Base-by-base conservation (phyloP, 2,329 filamentous ascomycete genomes). In the Bipolaris zeicola region DNA sequence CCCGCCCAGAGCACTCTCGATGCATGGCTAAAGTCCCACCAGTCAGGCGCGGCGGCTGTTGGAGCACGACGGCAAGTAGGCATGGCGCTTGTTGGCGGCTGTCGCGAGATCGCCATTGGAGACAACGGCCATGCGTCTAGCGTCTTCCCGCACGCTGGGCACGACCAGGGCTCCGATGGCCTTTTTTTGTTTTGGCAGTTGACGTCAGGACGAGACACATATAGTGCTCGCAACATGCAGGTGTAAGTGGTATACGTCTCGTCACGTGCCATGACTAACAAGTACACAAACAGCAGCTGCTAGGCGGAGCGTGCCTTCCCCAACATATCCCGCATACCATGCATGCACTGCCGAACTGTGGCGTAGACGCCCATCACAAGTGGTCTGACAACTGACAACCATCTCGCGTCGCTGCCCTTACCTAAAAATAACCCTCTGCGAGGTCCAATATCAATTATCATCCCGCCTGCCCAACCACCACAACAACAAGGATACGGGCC, bases 31-130 rank as follows among this genome's bases (percentile, higher is more conserved):
- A 60, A 44, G 42, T 49, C 50, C 48, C 44, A 55, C 58, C 58
- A 55, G 20, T 55, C 58, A 61, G 34, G 48, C 55, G 36, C 44
- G 42, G 46, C 45, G 39, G 39, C 42, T 55, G 39, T 51, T 39
- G 36, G 47, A 55, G 45, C 57, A 53, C 46, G 49, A 42, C 45
- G 38, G 49, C 56, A 44, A 55, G 46, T 52, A 53, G 18, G 45
- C 42, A 44, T 44, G 53, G 45, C 53, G 57, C 54, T 43, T 53
- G 57, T 59, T 53, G 53, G 57, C 53, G 31, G 36, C 38, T 47
- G 36, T 54, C 41, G 36, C 4, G 31, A 36, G 37, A 37, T 42
- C 16, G 42, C 28, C 42, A 52, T 47, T 52, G 49, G 54, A 31
- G 42, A 33, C 13, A 8, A 20, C 45, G 26, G 38, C 20, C 33